phyloP scores from a whole-genome alignment of 495 filamentous ascomycete species.

The Hypomontagnella submonticulosa region DNA sequence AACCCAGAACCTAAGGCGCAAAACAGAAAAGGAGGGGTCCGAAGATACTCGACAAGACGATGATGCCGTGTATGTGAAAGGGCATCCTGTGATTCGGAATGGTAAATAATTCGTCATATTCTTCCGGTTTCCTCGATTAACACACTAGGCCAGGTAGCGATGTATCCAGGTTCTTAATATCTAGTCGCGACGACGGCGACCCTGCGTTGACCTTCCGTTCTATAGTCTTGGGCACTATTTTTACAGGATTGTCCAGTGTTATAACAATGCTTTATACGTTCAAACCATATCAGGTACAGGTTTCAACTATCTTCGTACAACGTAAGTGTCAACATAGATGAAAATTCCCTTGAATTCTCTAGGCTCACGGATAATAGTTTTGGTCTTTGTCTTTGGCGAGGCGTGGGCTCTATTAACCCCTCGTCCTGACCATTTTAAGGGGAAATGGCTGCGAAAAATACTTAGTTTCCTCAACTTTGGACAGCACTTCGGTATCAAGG shows the following conservation, averaged over 20 bases:
- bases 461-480: slow-evolving; percentile 25
- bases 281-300: slow-evolving; percentile 27
- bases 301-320: slow-evolving; percentile 28
- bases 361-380: slow-evolving; percentile 47
- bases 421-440: slow-evolving; percentile 19
- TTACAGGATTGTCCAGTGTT: slow-evolving; percentile 60
- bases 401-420: slow-evolving; percentile 27
- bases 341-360: not conserved
- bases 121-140: not conserved
- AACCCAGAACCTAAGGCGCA: not conserved
- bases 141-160: slow-evolving; percentile 13
- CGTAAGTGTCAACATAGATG: slow-evolving; percentile 9
- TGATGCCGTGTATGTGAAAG: slow-evolving; percentile 19
- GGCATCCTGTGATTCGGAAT: slow-evolving; percentile 31
- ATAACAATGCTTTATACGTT: slow-evolving; percentile 49
- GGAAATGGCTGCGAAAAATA: slow-evolving; percentile 13
- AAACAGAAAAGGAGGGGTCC: not conserved
- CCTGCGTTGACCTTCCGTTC: slow-evolving; percentile 59
- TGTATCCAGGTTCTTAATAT: slow-evolving; percentile 47
- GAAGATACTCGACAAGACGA: slow-evolving; percentile 15
- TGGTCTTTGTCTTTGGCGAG: slow-evolving; percentile 45
- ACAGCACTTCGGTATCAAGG: slow-evolving; percentile 28
- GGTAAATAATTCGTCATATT: slow-evolving; percentile 6
- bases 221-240: slow-evolving; percentile 55
- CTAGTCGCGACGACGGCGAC: slow-evolving; percentile 60